Evolutionary conservation across 371 early-diverging fungal species (phyloP).

Genomic region (Mucor racemosus): DNA sequence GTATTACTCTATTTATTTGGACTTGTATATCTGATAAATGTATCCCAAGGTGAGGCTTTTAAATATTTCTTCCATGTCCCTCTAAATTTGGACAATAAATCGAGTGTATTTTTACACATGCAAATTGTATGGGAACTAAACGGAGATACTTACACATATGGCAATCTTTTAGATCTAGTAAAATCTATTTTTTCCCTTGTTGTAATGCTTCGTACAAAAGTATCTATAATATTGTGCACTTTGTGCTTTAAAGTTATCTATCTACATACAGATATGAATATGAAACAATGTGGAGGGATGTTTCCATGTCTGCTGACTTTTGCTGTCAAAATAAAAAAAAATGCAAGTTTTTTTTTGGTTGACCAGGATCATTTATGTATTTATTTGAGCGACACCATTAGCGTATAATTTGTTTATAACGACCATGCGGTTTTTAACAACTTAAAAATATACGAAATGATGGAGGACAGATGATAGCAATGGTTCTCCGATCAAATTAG

Average conservation of each 20-base stretch:
- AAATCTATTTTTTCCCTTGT: slow-evolving; percentile 1
- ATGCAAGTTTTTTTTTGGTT: background rate
- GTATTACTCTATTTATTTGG: background rate
- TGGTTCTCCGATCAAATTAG: background rate
- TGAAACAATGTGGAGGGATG: slow-evolving; percentile 2
- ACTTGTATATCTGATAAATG: no score
- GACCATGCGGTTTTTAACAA: background rate
- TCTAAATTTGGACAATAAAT: background rate
- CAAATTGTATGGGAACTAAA: background rate
- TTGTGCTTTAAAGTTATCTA: no score
- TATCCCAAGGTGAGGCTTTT: background rate
- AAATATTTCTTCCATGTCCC: background rate
- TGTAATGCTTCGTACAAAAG: background rate
- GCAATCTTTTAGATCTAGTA: background rate
- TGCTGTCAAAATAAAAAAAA: background rate
- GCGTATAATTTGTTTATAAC: background rate
- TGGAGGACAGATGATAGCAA: background rate
- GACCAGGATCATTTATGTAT: background rate
- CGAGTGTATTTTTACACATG: background rate
- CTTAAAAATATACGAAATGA: background rate
- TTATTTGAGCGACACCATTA: background rate
- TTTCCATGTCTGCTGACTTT: background rate
- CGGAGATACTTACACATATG: background rate
- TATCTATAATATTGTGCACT: background rate
- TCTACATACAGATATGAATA: background rate